These are phyloP conservation scores for Periglandula ipomoeae DNA, from an alignment of 2,329 filamentous ascomycete genomes.

Conservation along the genomic window DNA sequence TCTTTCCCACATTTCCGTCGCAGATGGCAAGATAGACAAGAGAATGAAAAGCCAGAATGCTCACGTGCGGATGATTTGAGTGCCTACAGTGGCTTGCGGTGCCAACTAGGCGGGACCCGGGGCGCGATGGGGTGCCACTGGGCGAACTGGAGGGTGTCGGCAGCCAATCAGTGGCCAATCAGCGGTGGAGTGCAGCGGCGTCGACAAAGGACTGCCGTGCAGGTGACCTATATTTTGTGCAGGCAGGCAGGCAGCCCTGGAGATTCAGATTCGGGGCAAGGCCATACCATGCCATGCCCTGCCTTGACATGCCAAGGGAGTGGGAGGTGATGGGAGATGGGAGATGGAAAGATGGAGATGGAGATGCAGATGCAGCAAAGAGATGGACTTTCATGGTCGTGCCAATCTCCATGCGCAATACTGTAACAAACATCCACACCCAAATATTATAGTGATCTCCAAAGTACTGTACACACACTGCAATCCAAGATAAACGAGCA, in stretches of 20 bases:
- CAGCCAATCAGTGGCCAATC: slow-evolving; percentile 6
- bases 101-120: slow-evolving; percentile 9
- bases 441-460: too few relatives aligned
- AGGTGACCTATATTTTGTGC: slow-evolving; percentile 8
- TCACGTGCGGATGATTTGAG: slow-evolving; percentile 10
- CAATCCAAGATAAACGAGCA: too few relatives aligned
- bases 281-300: too few relatives aligned
- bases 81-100: slow-evolving; percentile 5
- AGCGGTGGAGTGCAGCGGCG: neutral
- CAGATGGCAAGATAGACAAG: neutral
- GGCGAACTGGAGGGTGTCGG: slow-evolving; percentile 3
- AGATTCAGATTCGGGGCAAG: neutral
- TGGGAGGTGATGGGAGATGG: neutral
- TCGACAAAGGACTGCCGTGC: neutral
- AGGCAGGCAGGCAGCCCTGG: neutral
- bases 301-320: too few relatives aligned
- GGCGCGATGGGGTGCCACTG: neutral
- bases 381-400: too few relatives aligned
- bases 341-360: neutral
- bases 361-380: too few relatives aligned
- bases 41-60: slow-evolving; percentile 6
- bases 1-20: too few relatives aligned
- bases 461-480: too few relatives aligned
- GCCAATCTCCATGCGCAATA: too few relatives aligned
- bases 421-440: too few relatives aligned